These are phyloP conservation scores for Pleurotus sapidus DNA, from an alignment of 768 basidiomycete species.

Conservation along the genomic window DNA sequence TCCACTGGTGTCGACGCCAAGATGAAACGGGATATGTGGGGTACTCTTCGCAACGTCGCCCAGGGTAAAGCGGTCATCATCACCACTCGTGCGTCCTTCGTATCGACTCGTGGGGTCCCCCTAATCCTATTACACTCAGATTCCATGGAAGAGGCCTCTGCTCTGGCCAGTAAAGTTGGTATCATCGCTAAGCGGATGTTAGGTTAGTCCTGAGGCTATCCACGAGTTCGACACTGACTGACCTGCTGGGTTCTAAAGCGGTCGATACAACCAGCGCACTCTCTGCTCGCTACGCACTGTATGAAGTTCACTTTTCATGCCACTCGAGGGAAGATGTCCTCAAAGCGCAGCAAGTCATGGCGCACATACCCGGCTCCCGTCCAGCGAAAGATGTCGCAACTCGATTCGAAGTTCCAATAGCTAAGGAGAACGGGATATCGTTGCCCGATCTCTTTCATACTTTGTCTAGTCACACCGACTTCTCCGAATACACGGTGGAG, in stretches of 20 bases:
- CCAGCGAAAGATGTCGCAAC: constrained; percentile 63
- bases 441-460: constrained; percentile 43
- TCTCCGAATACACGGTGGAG: constrained; percentile 52
- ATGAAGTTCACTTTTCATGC: constrained; percentile 66
- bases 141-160: constrained; percentile 84
- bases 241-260: constrained; percentile 40
- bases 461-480: constrained; percentile 38
- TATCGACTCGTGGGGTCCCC: not conserved
- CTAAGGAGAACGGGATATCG: constrained; percentile 26
- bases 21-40: constrained; percentile 85
- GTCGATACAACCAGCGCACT: constrained; percentile 65
- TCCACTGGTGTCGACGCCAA: constrained; percentile 82
- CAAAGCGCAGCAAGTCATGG: constrained; percentile 47
- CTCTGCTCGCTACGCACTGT: constrained; percentile 64
- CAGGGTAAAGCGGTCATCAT: constrained; percentile 69
- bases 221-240: not conserved
- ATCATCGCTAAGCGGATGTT: constrained; percentile 72
- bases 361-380: constrained; percentile 47
- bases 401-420: constrained; percentile 58
- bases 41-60: constrained; percentile 60
- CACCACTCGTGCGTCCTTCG: constrained; percentile 55
- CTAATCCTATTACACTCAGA: constrained; percentile 31
- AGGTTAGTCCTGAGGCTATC: constrained; percentile 33
- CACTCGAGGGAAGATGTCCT: constrained; percentile 43
- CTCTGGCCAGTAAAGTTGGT: constrained; percentile 71